Evolutionary conservation across 805 yeast species (phyloP), one percentile per base, ranked within the genome.

Genomic region (Ogataea ramenticola): DNA sequence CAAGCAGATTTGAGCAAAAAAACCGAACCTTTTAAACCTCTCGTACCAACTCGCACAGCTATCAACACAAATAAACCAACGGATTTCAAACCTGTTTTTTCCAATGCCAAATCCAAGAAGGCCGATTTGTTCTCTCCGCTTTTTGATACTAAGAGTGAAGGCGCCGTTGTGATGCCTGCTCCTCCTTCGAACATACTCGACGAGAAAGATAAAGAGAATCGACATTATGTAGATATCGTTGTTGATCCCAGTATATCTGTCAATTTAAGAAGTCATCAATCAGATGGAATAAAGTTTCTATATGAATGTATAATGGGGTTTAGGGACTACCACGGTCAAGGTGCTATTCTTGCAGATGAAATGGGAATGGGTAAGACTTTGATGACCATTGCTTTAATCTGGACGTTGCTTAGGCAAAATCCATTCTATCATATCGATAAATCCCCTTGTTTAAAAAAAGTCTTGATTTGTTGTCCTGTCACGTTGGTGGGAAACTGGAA

Each of bases 291-390:
- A 0, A 60, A 65, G 43, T 93, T 93, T 55, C 65, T 93, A 52
- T 87, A 87, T 57, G 83, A 85, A 45, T 86, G 96, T 52, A 74
- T 90, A 1, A 77, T 84, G 82, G 95, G 95, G 0, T 64, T 74
- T 42, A 65, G 74, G 22, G 72, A 71, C 4, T 63, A 63, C 19
- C 66, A 67, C 2, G 75, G 77, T 0, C 52, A 64, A 36, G 98
- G 99, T 0, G 90, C 91, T 2, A 64, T 93, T 5, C 62, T 93
- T 36, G 99, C 99, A 0, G 99, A 93, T 62, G 98, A 91, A 54
- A 93, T 93, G 99, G 99, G 99, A 0, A n/a, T 41, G 39, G 41
- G 96, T 2, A 86, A 86, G 55, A 90, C 98, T 0, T 63, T 93
- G 36, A 90, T 82, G 76, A 79, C 96, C 0, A 91, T 93, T 6